Conservation (phyloP, 306 rosid species). For the Rosa lucieae region DNA sequence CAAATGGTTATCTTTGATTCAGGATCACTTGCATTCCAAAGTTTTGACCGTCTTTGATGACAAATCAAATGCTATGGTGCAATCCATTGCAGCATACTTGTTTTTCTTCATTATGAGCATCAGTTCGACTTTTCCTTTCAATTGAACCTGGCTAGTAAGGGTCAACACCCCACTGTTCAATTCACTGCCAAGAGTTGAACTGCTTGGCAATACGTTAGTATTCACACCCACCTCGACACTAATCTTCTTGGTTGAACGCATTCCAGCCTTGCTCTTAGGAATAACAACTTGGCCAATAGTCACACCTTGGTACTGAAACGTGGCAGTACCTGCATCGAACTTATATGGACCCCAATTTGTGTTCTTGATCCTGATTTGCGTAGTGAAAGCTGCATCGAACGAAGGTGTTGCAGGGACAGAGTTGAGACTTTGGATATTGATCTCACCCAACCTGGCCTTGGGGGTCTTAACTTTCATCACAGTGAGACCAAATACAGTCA, state of each 20-base stretch:
- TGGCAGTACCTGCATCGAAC: conserved; percentile 2
- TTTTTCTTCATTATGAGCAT: conserved; percentile 18
- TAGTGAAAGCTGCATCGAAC: conserved; percentile 6
- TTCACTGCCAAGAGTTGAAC: not conserved
- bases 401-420: not conserved
- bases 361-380: conserved; percentile 23
- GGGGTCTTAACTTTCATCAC: not conserved
- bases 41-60: not conserved
- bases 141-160: not conserved
- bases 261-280: conserved; percentile 17
- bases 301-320: conserved; percentile 13
- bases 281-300: conserved; percentile 18
- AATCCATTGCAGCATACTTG: conserved; percentile 8
- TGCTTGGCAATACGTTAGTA: not conserved
- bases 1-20: too few relatives aligned
- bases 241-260: conserved; percentile 15
- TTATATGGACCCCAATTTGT: conserved; percentile 26
- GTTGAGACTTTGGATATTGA: not conserved
- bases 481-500: not conserved
- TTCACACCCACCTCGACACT: conserved; percentile 9
- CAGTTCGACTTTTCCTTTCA: conserved; percentile 13
- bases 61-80: not conserved
- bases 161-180: not conserved
- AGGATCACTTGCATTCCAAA: not conserved
- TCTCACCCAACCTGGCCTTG: not conserved